Conservation (phyloP, 345 rosid species). For the Streptanthus diversifolius region DNA sequence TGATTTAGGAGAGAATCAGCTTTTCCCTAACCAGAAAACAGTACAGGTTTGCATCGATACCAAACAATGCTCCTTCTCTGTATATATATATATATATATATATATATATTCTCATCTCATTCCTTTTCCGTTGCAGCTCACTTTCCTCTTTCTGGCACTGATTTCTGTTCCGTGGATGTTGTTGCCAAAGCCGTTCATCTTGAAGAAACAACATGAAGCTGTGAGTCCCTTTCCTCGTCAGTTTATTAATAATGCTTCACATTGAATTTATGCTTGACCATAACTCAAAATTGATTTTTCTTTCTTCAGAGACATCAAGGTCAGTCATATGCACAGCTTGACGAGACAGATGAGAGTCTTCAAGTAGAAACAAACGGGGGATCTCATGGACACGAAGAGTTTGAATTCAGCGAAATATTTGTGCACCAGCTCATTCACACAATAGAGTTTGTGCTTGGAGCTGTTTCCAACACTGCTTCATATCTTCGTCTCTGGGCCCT, state of each 20-base stretch:
- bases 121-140: constrained; percentile 47
- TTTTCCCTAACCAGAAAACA: constrained; percentile 68
- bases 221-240: constrained; percentile 37
- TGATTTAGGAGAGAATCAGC: constrained; percentile 86
- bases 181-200: constrained; percentile 86
- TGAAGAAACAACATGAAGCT: constrained; percentile 79
- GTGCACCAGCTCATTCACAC: constrained; percentile 97
- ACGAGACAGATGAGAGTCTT: constrained; percentile 68
- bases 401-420: constrained; percentile 91
- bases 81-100: neutral
- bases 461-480: constrained; percentile 97
- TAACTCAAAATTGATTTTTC: neutral
- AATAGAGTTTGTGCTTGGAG: constrained; percentile 96
- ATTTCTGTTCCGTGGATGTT: constrained; percentile 98
- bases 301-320: constrained; percentile 83
- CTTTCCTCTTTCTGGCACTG: constrained; percentile 69
- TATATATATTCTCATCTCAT: neutral
- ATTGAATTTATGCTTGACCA: neutral
- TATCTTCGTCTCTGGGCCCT: constrained; percentile 96
- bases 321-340: constrained; percentile 55
- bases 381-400: constrained; percentile 77
- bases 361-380: constrained; percentile 57
- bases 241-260: neutral
- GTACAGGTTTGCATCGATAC: constrained; percentile 55
- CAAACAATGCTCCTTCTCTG: neutral